Conservation (phyloP, 495 filamentous ascomycete genomes). For the Penicillium mononematosum region DNA sequence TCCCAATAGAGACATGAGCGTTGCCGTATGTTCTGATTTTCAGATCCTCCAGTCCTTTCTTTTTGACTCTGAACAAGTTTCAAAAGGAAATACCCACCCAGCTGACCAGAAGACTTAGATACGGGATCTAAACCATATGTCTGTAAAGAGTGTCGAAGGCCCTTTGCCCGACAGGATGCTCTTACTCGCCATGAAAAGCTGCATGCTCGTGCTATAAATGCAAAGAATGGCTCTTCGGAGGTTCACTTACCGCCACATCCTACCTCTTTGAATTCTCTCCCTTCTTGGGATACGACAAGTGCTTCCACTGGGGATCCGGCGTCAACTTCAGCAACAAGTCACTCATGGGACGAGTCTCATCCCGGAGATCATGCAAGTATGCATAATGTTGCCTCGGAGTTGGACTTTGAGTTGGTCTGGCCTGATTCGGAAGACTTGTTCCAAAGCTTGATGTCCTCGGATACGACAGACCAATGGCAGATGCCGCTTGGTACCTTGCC, state of each 20-base stretch:
- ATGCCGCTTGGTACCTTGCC: slow-evolving; percentile 46
- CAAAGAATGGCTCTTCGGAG: slow-evolving; percentile 26
- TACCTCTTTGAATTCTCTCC: slow-evolving; percentile 24
- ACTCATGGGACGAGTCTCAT: slow-evolving; percentile 29
- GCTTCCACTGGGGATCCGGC: slow-evolving; percentile 23
- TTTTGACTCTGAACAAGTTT: background rate
- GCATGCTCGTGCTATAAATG: slow-evolving; percentile 35
- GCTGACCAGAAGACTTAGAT: slow-evolving; percentile 35
- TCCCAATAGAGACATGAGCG: slow-evolving; percentile 48
- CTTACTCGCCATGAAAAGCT: slow-evolving; percentile 50
- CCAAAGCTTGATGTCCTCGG: slow-evolving; percentile 46
- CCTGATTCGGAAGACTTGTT: slow-evolving; percentile 51
- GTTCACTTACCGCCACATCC: slow-evolving; percentile 22
- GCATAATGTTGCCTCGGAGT: slow-evolving; percentile 31
- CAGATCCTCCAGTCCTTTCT: background rate
- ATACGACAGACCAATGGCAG: slow-evolving; percentile 47
- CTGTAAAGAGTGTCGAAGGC: slow-evolving; percentile 44
- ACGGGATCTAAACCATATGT: slow-evolving; percentile 47
- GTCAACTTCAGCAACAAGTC: slow-evolving; percentile 27
- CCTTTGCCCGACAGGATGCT: slow-evolving; percentile 49
- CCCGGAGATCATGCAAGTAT: slow-evolving; percentile 20
- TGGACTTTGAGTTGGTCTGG: slow-evolving; percentile 49
- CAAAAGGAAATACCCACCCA: background rate
- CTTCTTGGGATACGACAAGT: slow-evolving; percentile 30
- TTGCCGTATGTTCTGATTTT: slow-evolving; percentile 37